Base-by-base conservation (phyloP, 176 grass and related monocot genomes). In the Musa itinerans region DNA sequence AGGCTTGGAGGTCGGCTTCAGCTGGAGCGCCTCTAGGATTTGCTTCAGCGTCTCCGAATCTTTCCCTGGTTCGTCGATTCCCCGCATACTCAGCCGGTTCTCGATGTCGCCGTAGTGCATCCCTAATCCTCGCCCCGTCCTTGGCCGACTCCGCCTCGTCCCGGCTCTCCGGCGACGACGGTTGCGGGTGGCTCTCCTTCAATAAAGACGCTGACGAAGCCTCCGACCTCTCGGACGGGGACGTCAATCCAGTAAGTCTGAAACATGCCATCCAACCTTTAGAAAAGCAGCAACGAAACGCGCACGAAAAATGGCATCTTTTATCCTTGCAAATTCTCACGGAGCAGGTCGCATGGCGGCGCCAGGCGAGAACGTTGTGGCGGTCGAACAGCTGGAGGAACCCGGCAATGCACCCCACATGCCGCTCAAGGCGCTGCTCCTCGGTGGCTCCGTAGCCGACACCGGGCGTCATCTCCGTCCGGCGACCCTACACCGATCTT, bases 1-100 rank as follows among this genome's bases (percentile, higher is more conserved):
- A 10, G 57, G 74, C 59, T 85, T 86, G 0, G 12, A 11, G 0
- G 69, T 55, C 16, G 88, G 90, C 65, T 79, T 94, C 9, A 99
- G 88, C 81, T 99, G 90, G 52, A 99, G 79, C 2, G 95, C 95
- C 53, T 99, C 95, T 0, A 99, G 55, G 57, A 99, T 84, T 67
- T 99, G 95, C 85, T 99, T 94, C 2, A 99, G 83, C 4, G 95
- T 94, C 89, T 99, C 91, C 55, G 89, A 73, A 53, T 94, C 91
- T 15, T 86, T 78, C 0, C 80, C 74, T 0, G 95, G 95, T 61
- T 94, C 95, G 54, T 92, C 86, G 69, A 99, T 99, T 29, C 95
- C 95, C 10, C 91, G 91, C 84, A 87, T 94, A 0, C 86, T 89
- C 20, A 99, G 90, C 8, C 91, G 90, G 13, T 88, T 85, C 73